phyloP scores from a whole-genome alignment of 441 rosid species.

The Mallotus repandus region DNA sequence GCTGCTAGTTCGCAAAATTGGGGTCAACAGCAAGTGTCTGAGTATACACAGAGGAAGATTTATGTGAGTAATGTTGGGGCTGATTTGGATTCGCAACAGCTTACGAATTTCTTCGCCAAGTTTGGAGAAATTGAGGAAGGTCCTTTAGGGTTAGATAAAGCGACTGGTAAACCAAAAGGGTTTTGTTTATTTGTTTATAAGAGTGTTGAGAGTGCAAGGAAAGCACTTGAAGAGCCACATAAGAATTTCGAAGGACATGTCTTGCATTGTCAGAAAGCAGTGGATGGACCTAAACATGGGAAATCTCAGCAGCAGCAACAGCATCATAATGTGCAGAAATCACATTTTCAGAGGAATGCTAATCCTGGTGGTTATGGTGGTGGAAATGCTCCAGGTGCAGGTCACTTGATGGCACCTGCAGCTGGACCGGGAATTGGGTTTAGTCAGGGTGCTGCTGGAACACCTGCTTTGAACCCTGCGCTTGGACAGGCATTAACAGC shows the following conservation, averaged over 20 bases:
- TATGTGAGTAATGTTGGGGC: slow-evolving; percentile 46
- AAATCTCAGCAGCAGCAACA: slow-evolving; percentile 33
- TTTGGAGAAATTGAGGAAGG: slow-evolving; percentile 60
- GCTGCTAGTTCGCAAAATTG: too few species aligned
- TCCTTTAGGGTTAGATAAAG: slow-evolving; percentile 47
- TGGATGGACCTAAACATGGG: slow-evolving; percentile 71
- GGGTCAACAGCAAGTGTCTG: slow-evolving; percentile 20
- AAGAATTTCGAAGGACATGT: slow-evolving; percentile 44
- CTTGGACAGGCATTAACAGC: slow-evolving; percentile 93
- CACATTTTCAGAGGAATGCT: slow-evolving; percentile 39
- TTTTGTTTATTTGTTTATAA: slow-evolving; percentile 44
- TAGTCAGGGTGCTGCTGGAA: slow-evolving; percentile 32
- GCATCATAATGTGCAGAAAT: slow-evolving; percentile 32
- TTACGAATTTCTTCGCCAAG: slow-evolving; percentile 34
- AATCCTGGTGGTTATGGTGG: slow-evolving; percentile 16
- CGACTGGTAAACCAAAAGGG: slow-evolving; percentile 44
- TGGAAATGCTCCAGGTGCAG: slow-evolving; percentile 36
- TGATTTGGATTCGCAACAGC: slow-evolving; percentile 35
- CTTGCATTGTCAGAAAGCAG: slow-evolving; percentile 65
- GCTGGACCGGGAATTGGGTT: slow-evolving; percentile 44
- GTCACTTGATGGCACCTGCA: slow-evolving; percentile 60
- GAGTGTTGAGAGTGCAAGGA: slow-evolving; percentile 37
- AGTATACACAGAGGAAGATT: slow-evolving; percentile 41
- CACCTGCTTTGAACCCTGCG: slow-evolving; percentile 55
- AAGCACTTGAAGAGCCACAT: slow-evolving; percentile 49